These are phyloP conservation scores for Gentiana dahurica DNA, from an alignment of 257 asterid species.

Conservation along the genomic window DNA sequence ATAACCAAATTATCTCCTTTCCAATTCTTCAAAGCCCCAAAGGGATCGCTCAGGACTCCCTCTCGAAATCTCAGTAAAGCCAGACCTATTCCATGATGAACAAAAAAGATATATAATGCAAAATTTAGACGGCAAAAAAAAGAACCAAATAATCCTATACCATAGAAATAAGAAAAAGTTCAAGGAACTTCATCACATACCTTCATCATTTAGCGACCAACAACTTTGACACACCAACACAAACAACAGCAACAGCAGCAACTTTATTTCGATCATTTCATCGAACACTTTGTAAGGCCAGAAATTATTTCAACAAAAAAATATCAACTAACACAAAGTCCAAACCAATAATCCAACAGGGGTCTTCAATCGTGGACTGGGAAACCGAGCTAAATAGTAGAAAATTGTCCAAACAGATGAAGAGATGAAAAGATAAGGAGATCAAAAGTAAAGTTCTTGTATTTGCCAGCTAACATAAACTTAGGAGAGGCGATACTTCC, in stretches of 20 bases:
- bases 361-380: slow-evolving; percentile 14
- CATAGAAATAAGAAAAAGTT: slow-evolving; percentile 3
- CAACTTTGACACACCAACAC: slow-evolving; percentile 19
- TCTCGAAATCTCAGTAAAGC: slow-evolving; percentile 58
- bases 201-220: slow-evolving; percentile 50
- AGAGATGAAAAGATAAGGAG: not conserved
- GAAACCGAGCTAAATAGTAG: slow-evolving; percentile 22
- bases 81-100: slow-evolving; percentile 33
- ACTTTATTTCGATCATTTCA: slow-evolving; percentile 17
- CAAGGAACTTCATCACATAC: slow-evolving; percentile 16
- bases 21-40: slow-evolving; percentile 62
- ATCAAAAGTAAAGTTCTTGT: slow-evolving; percentile 3
- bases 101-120: not conserved
- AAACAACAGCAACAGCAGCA: slow-evolving; percentile 11
- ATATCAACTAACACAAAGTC: slow-evolving; percentile 12
- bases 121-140: not conserved
- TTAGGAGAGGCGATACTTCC: slow-evolving; percentile 3
- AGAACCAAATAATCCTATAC: not conserved
- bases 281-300: slow-evolving; percentile 14
- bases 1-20: slow-evolving; percentile 41
- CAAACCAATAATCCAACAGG: slow-evolving; percentile 8
- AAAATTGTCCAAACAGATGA: not conserved
- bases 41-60: slow-evolving; percentile 45
- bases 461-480: slow-evolving; percentile 10
- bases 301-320: slow-evolving; percentile 8